Evolutionary conservation across 2,329 filamentous ascomycete genomes (phyloP), one percentile per base, ranked within the genome.

Genomic region (Cryoendolithus antarcticus): DNA sequence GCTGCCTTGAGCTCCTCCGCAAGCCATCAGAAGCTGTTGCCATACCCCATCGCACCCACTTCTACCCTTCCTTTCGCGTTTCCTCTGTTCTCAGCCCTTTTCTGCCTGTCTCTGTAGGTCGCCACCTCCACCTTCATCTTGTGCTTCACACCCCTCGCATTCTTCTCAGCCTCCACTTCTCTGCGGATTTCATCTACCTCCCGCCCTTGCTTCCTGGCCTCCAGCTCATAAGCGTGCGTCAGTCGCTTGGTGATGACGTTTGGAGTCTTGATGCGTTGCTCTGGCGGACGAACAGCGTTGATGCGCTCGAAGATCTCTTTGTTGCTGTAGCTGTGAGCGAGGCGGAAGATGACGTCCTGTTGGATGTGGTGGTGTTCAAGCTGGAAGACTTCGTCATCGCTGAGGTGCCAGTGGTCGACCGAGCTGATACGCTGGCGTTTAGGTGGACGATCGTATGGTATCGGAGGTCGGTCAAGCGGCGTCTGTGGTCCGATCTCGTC

Each of bases 271-370:
- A 45, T 21, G 7, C 9, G 11, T 4, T 13, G 8, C 6, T 37
- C 6, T 9, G 34, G 24, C 9, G 30, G 34, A 9, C 27, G 12
- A 9, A 31, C 32, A 2, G 54, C 34, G 32, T 44, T 42, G 31
- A 44, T 38, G 32, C 19, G 39, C 7, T 32, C 21, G 37, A 40
- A 42, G 9, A 46, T 38, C 8, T 40, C 36, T 30, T 35, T 29
- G 30, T 46, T 46, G 39, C 39, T 46, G 39, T 44, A 42, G 33
- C 24, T 29, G 19, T 33, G 24, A 6, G 44, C 42, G 10, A 46
- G 34, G 9, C 38, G 33, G n/a, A 46, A 34, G 21, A 46, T 39
- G 12, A 32, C 34, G 12, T 12, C 10, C n/a, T 40, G 39, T 32
- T 31, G 33, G 31, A 46, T 34, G 31, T 21, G 6, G 10, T 38